phyloP scores from a whole-genome alignment of 768 basidiomycete species.

The Kwoniella shandongensis region DNA sequence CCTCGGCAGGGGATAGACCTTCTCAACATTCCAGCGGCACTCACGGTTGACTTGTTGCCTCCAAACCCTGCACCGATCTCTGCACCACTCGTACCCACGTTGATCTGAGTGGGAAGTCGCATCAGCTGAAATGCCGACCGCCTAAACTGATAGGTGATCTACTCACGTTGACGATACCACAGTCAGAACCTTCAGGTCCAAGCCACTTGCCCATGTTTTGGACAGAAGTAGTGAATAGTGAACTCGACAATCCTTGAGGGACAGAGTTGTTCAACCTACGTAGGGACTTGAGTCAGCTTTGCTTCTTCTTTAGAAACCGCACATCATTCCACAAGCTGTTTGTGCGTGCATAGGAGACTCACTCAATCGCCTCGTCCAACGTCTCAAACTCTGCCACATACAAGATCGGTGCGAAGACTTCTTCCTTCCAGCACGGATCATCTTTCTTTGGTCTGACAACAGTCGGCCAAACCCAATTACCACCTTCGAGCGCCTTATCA shows the following conservation, averaged over 20 bases:
- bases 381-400: slow-evolving; percentile 79
- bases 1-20: neutral
- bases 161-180: slow-evolving; percentile 87
- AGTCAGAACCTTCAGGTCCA: slow-evolving; percentile 81
- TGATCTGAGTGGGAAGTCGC: slow-evolving; percentile 57
- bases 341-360: too few relatives aligned
- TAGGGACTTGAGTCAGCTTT: too few relatives aligned
- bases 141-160: neutral
- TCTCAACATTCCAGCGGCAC: too few relatives aligned
- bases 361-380: slow-evolving; percentile 60
- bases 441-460: slow-evolving; percentile 37
- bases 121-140: neutral
- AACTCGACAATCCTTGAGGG: slow-evolving; percentile 47
- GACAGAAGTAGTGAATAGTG: slow-evolving; percentile 81
- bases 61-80: slow-evolving; percentile 87
- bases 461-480: slow-evolving; percentile 81
- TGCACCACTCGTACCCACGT: slow-evolving; percentile 68
- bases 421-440: slow-evolving; percentile 44
- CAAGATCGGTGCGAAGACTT: slow-evolving; percentile 79
- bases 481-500: slow-evolving; percentile 59
- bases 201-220: slow-evolving; percentile 87
- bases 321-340: slow-evolving; percentile 48
- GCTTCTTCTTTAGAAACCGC: too few relatives aligned
- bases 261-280: slow-evolving; percentile 44
- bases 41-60: slow-evolving; percentile 55